phyloP scores from a whole-genome alignment of 1,284 basidiomycete species.

The Melampsora abietis-canadensis region DNA sequence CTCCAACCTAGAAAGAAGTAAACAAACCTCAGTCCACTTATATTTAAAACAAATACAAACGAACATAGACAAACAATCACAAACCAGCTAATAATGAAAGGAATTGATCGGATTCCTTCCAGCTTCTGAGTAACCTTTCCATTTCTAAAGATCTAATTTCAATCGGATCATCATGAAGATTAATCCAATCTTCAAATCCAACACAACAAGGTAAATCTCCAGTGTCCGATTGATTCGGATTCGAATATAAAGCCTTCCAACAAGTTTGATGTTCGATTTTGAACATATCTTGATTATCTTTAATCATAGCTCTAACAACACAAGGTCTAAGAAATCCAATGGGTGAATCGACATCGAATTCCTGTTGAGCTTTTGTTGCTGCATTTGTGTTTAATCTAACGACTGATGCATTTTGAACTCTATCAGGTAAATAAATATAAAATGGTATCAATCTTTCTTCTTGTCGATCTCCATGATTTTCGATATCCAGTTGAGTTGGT shows the following conservation, averaged over 20 bases:
- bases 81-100: constrained; percentile 54
- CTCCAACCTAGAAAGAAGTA: constrained; percentile 65
- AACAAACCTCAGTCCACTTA: neutral
- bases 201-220: neutral
- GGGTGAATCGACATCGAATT: constrained; percentile 1
- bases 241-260: constrained; percentile 33
- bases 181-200: constrained; percentile 64
- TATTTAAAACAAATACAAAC: no score
- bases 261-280: constrained; percentile 8
- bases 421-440: constrained; percentile 21
- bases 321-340: constrained; percentile 36
- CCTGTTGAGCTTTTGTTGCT: no score
- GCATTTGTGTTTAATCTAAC: no score
- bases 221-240: no score
- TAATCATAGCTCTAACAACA: constrained; percentile 20
- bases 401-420: no score
- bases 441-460: constrained; percentile 16
- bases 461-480: no score
- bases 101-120: constrained; percentile 54
- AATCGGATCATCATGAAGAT: constrained; percentile 57
- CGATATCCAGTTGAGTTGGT: no score
- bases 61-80: constrained; percentile 28
- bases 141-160: constrained; percentile 52
- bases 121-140: constrained; percentile 51
- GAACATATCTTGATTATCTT: constrained; percentile 33